Conservation (phyloP, 208 protist species). For the Vickermania ingenoplastis region DNA sequence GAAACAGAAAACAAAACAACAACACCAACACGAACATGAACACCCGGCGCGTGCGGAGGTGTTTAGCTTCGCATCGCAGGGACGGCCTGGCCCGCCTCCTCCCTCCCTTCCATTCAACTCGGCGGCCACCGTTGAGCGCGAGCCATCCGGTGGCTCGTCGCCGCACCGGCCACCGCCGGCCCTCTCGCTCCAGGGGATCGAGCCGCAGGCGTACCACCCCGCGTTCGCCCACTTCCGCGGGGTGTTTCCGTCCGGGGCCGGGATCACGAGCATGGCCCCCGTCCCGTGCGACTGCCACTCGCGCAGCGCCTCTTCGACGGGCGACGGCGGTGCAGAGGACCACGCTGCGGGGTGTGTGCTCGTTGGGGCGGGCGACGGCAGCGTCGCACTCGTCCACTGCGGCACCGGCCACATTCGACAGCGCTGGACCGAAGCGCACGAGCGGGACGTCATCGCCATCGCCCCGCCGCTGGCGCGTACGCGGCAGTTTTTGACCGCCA, state of each 20-base stretch:
- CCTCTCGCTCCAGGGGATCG: constrained; percentile 16
- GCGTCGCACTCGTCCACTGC: constrained; percentile 47
- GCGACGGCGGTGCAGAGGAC: not conserved
- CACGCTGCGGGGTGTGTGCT: constrained; percentile 28
- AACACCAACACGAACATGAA: too few species aligned
- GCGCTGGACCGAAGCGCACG: constrained; percentile 43
- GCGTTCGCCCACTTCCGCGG: not conserved
- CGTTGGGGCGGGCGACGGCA: constrained; percentile 45
- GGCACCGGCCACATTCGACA: constrained; percentile 50
- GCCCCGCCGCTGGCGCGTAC: constrained; percentile 26
- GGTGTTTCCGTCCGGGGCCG: not conserved
- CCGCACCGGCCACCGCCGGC: too few species aligned
- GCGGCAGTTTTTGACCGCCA: constrained; percentile 40
- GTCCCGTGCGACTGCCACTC: too few species aligned
- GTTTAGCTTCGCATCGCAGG: too few species aligned
- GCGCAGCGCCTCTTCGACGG: not conserved
- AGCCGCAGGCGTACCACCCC: constrained; percentile 3
- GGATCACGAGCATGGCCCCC: not conserved
- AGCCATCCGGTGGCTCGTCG: too few species aligned
- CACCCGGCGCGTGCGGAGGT: too few species aligned
- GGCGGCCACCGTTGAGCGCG: too few species aligned
- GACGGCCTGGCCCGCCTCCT: too few species aligned
- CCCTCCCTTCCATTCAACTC: too few species aligned
- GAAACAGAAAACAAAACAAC: too few species aligned
- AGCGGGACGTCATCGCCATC: constrained; percentile 44